These are phyloP conservation scores for Retiboletus flavoniger DNA, from an alignment of 1,284 basidiomycete genomes.

Conservation along the genomic window DNA sequence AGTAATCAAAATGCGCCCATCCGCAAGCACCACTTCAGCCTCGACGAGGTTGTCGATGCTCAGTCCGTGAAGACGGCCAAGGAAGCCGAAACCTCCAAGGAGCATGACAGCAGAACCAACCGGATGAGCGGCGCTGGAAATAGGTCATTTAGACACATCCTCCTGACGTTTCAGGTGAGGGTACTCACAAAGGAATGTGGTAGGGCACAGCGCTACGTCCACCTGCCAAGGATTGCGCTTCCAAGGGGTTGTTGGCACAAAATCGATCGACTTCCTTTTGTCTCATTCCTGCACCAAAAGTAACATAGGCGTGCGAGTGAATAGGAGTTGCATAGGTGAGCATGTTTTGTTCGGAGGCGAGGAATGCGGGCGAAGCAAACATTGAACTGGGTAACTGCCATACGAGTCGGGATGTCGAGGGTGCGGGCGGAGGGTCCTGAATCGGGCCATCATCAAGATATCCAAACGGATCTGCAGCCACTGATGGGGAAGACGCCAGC, in stretches of 20 bases:
- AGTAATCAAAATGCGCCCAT: conserved; percentile 71
- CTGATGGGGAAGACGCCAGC: conserved; percentile 7
- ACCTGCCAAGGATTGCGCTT: conserved; percentile 52
- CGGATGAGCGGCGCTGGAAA: conserved; percentile 65
- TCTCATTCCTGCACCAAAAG: conserved; percentile 78
- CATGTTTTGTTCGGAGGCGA: conserved; percentile 39
- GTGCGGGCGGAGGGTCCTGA: conserved; percentile 24
- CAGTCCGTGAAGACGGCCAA: conserved; percentile 79
- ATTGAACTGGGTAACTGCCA: conserved; percentile 34
- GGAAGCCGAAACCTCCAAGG: conserved; percentile 87
- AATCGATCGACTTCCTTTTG: conserved; percentile 82
- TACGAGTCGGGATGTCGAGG: conserved; percentile 35
- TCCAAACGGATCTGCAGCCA: conserved; percentile 49
- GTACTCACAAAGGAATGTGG: conserved; percentile 75
- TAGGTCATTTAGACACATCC: conserved; percentile 5
- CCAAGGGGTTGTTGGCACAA: conserved; percentile 68
- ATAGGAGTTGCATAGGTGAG: conserved; percentile 52
- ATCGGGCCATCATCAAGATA: conserved; percentile 44
- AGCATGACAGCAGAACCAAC: conserved; percentile 82
- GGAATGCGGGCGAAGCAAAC: conserved; percentile 37
- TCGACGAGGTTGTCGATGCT: conserved; percentile 86
- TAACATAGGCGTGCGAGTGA: conserved; percentile 70
- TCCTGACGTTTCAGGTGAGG: background rate
- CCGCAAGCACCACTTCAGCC: conserved; percentile 80
- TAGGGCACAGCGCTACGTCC: conserved; percentile 65